These are phyloP conservation scores for Phaeosphaeriaceae sp. DNA, from an alignment of 2,329 filamentous ascomycete genomes.

Conservation along the genomic window DNA sequence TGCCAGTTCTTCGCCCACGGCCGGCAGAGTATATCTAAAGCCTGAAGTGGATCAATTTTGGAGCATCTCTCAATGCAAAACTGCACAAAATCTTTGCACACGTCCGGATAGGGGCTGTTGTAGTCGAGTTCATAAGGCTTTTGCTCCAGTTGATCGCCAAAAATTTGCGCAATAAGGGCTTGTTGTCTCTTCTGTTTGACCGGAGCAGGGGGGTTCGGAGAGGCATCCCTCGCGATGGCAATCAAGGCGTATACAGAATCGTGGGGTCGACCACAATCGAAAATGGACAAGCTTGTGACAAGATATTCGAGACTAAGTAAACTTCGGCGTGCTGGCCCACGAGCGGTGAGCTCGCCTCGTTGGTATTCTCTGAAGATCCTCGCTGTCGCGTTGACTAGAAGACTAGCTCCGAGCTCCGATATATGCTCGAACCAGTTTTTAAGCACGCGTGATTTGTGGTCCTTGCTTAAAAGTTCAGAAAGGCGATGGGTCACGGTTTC, in stretches of 20 bases:
- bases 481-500: conserved; percentile 45
- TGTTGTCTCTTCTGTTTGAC: not conserved
- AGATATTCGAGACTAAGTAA: conserved; percentile 45
- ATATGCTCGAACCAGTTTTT: conserved; percentile 46
- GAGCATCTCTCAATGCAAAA: conserved; percentile 33
- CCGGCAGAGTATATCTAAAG: conserved; percentile 49
- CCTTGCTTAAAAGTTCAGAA: conserved; percentile 45
- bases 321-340: not conserved
- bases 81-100: conserved; percentile 43
- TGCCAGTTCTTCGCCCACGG: conserved; percentile 40
- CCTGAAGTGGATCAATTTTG: conserved; percentile 21
- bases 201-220: conserved; percentile 10
- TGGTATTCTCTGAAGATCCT: conserved; percentile 37
- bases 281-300: conserved; percentile 40
- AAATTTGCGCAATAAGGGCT: not conserved
- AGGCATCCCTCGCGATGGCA: conserved; percentile 42
- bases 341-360: not conserved
- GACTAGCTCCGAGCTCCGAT: conserved; percentile 42
- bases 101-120: conserved; percentile 29
- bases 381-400: conserved; percentile 43
- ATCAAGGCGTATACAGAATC: conserved; percentile 45
- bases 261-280: conserved; percentile 34
- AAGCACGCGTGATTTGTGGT: conserved; percentile 25
- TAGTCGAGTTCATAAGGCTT: conserved; percentile 43
- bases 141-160: not conserved